These are phyloP conservation scores for Leccinum subrobustum DNA, from an alignment of 1,284 basidiomycete genomes.

Conservation along the genomic window DNA sequence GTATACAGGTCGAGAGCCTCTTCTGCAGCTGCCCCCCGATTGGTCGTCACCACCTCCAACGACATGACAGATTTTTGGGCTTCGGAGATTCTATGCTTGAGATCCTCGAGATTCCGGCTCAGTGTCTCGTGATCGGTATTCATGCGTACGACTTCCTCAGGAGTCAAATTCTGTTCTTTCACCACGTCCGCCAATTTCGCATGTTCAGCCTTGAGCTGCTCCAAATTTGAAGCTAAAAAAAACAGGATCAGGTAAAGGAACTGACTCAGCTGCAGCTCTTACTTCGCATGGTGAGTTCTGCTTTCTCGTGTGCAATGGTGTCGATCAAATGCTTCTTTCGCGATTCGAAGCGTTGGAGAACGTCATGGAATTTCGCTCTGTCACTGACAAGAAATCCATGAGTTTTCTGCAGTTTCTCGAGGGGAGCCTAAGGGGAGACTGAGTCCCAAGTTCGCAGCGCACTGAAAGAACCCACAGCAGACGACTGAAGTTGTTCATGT, in stretches of 20 bases:
- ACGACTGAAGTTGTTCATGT: conserved; percentile 56
- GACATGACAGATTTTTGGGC: conserved; percentile 67
- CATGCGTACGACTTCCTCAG: conserved; percentile 85
- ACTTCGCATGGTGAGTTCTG: conserved; percentile 58
- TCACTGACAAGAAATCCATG: conserved; percentile 60
- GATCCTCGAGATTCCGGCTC: conserved; percentile 66
- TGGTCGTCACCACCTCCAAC: conserved; percentile 76
- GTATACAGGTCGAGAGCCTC: conserved; percentile 76
- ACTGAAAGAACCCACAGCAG: conserved; percentile 44
- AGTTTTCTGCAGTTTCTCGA: conserved; percentile 57
- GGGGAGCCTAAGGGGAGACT: conserved; percentile 52
- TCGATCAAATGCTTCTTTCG: conserved; percentile 63
- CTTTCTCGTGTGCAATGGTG: conserved; percentile 60
- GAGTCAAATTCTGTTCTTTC: conserved; percentile 78
- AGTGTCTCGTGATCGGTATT: conserved; percentile 80
- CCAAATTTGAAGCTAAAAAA: conserved; percentile 52
- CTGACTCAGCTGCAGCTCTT: conserved; percentile 12
- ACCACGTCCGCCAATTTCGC: conserved; percentile 65
- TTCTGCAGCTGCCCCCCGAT: conserved; percentile 75
- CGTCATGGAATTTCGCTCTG: conserved; percentile 68
- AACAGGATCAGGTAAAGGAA: conserved; percentile 7
- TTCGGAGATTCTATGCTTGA: conserved; percentile 72
- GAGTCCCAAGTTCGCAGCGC: conserved; percentile 1
- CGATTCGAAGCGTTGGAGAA: conserved; percentile 60
- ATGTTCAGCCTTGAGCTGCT: conserved; percentile 61